Percentiles rank a stretch among this genome's conserved stretches.
phyloP scores from a whole-genome alignment of 345 rosid genomes.

The Pseudoturritis turrita region DNA sequence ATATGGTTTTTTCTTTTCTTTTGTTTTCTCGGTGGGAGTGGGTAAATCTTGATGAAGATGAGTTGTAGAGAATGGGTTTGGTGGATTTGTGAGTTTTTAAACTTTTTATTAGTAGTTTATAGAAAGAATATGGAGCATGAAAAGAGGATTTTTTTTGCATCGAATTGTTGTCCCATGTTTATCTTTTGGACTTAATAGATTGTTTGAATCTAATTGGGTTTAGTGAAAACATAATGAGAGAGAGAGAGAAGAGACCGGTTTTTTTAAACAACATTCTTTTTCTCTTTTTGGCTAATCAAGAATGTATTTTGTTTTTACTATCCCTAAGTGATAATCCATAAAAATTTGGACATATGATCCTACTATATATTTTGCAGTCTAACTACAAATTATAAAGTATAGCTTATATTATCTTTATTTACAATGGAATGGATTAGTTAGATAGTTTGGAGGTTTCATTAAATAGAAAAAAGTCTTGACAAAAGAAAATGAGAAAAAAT shows the following conservation, averaged over 20 bases:
- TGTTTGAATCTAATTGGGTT: conserved; percentile 30
- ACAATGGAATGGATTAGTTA: conserved; percentile 15
- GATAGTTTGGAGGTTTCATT: conserved; percentile 17
- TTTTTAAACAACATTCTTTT: neutral
- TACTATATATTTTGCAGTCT: neutral
- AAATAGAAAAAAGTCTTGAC: conserved; percentile 30
- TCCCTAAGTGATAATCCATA: neutral
- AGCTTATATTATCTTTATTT: neutral
- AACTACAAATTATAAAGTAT: neutral
- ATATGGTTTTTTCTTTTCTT: neutral
- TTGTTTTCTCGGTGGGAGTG: conserved; percentile 28
- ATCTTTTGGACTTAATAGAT: conserved; percentile 17
- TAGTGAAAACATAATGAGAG: conserved; percentile 26
- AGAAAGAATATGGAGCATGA: conserved; percentile 1
- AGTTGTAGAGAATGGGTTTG: conserved; percentile 28
- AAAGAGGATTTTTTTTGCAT: conserved; percentile 20
- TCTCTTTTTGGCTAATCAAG: conserved; percentile 1
- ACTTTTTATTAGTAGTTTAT: conserved; percentile 12
- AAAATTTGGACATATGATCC: neutral
- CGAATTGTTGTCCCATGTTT: conserved; percentile 21
- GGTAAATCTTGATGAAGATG: conserved; percentile 21
- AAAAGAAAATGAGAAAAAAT: conserved; percentile 34
- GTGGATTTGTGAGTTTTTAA: neutral
- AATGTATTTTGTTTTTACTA: conserved; percentile 15
- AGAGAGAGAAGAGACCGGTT: neutral